phyloP scores from a whole-genome alignment of 805 yeast genomes.

The Yarrowia keelungensis region DNA sequence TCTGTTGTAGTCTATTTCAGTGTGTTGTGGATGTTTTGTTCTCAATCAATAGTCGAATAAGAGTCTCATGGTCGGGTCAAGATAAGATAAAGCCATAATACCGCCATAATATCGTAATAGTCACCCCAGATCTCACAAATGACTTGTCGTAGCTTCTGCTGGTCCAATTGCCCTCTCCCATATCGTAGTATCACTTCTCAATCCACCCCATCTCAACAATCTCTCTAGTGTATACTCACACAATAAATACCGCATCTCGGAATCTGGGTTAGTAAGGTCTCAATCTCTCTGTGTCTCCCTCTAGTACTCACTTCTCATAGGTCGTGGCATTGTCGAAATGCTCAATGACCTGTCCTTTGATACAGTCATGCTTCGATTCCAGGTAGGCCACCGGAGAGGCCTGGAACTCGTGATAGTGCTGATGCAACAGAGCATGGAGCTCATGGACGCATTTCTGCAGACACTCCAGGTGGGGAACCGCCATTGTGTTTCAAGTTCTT shows the following conservation, averaged over 20 bases:
- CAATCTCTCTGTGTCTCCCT: neutral
- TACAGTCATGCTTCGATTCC: neutral
- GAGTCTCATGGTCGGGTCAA: too few relatives aligned
- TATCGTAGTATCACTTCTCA: too few relatives aligned
- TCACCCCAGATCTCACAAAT: too few relatives aligned
- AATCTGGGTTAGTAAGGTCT: constrained; percentile 31
- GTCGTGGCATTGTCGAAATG: constrained; percentile 35
- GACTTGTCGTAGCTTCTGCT: too few relatives aligned
- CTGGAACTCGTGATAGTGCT: constrained; percentile 36
- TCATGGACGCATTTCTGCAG: constrained; percentile 27
- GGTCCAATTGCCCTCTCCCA: too few relatives aligned
- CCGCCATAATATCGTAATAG: too few relatives aligned
- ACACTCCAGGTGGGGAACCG: constrained; percentile 17
- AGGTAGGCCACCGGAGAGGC: constrained; percentile 37
- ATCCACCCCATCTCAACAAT: too few relatives aligned
- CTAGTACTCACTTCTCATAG: constrained; percentile 34
- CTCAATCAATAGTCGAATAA: too few relatives aligned
- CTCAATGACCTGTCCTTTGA: constrained; percentile 5
- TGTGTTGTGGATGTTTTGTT: too few relatives aligned
- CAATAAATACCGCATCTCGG: constrained; percentile 39
- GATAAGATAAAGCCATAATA: too few relatives aligned
- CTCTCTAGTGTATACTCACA: constrained; percentile 27
- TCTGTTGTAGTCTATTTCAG: too few relatives aligned
- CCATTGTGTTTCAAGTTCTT: neutral
- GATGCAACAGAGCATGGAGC: constrained; percentile 25